Evolutionary conservation across 2,329 filamentous ascomycete species (phyloP).

Genomic region (Arthrobotrys pseudoclavata): DNA sequence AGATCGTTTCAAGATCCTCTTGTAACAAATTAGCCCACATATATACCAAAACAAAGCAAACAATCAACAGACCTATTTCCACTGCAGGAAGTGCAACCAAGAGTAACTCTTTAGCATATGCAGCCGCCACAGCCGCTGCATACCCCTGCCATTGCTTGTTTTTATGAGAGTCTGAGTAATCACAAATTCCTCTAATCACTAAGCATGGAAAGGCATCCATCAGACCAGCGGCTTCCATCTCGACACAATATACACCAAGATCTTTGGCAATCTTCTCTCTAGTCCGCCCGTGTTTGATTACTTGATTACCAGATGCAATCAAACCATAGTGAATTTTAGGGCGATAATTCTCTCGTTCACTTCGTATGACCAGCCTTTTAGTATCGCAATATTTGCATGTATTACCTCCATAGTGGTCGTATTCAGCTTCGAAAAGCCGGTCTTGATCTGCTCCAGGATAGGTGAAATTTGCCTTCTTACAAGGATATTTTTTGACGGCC

Average conservation of each 20-base stretch:
- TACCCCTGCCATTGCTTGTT: slow-evolving; percentile 31
- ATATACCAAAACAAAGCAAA: too few relatives aligned
- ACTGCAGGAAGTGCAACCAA: not conserved
- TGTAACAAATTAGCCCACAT: too few relatives aligned
- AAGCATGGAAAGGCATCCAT: slow-evolving; percentile 30
- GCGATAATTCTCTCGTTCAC: not conserved
- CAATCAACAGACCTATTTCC: too few relatives aligned
- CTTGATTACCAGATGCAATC: slow-evolving; percentile 31
- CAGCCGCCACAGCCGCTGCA: slow-evolving; percentile 7
- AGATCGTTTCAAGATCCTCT: not conserved
- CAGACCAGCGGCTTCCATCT: slow-evolving; percentile 35
- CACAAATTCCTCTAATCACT: slow-evolving; percentile 20
- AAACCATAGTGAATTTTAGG: slow-evolving; percentile 24
- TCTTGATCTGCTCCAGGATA: slow-evolving; percentile 17
- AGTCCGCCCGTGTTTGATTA: slow-evolving; percentile 7
- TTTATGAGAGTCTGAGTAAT: slow-evolving; percentile 35
- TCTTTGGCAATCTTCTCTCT: slow-evolving; percentile 22
- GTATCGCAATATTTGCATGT: slow-evolving; percentile 13
- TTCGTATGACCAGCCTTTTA: not conserved
- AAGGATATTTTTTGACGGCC: not conserved
- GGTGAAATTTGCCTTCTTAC: not conserved
- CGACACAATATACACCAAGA: slow-evolving; percentile 25
- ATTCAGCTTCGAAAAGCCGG: slow-evolving; percentile 10
- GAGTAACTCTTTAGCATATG: slow-evolving; percentile 25
- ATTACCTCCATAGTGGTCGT: slow-evolving; percentile 11